Evolutionary conservation across 495 filamentous ascomycete species (phyloP).

Genomic region (Penicillium cosmopolitanum): DNA sequence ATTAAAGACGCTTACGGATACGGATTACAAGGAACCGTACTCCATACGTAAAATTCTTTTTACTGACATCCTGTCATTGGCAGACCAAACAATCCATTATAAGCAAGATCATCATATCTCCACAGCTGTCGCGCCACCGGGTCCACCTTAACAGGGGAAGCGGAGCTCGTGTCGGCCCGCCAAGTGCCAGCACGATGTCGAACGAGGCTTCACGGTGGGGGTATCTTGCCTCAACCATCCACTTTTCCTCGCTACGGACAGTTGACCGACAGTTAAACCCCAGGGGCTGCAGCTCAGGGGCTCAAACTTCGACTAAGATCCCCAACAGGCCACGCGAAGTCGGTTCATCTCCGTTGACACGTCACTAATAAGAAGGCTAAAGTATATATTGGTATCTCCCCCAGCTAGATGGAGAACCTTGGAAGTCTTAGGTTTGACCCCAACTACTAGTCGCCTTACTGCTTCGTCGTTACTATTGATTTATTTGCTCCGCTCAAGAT

Average conservation of each 20-base stretch:
- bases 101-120: slow-evolving; percentile 1
- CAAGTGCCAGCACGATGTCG: not conserved
- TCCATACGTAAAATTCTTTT: not conserved
- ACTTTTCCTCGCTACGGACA: not conserved
- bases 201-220: not conserved
- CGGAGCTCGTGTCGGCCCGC: not conserved
- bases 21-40: too few relatives aligned
- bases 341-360: slow-evolving; percentile 1
- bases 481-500: slow-evolving; percentile 3
- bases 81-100: not conserved
- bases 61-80: not conserved
- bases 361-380: not conserved
- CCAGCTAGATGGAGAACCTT: not conserved
- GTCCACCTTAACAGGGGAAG: not conserved
- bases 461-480: not conserved
- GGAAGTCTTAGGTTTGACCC: not conserved
- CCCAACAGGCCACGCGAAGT: not conserved
- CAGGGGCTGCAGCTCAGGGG: not conserved
- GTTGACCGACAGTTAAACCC: slow-evolving; percentile 5
- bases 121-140: slow-evolving; percentile 6
- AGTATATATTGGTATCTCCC: not conserved
- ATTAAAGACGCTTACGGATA: too few relatives aligned
- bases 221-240: not conserved
- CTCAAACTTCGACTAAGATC: not conserved
- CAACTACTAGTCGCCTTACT: not conserved